Base-by-base conservation (phyloP, 352 stramenopile species). In the Pythium vanterpoolii region DNA sequence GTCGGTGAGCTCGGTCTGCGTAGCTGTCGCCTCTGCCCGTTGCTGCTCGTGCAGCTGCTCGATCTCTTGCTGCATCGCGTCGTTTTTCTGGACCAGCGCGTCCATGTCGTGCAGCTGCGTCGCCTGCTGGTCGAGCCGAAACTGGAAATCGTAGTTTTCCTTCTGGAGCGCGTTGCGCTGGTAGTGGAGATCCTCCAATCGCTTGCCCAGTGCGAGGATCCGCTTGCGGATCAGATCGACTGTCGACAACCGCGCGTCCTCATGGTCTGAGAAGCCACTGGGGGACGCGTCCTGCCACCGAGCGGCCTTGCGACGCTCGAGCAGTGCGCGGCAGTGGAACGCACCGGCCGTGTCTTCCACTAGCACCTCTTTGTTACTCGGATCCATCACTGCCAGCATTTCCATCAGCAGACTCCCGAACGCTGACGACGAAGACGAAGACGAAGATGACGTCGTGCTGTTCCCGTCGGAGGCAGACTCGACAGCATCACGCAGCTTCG, bases 61-160 rank as follows among this genome's bases (percentile, higher is more conserved):
- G 11, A 89, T 59, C 36, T 88, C 76, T 1, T 70, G n/a, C 52
- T 87, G 56, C 1, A 88, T 59, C 13, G 70, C 66, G 23, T 66
- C 50, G 11, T 68, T 62, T 27, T 75, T 81, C 18, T 68, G 56
- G 9, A 46, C 40, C 2, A 86, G 43, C 43, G 47, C 26, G 4
- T 77, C 66, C 71, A 85, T 77, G 21, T 89, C 70, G 40, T 71
- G 69, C 18, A 90, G 71, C 16, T 70, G 66, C 27, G 38, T 59
- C 3, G 69, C 72, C 18, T 88, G 80, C 30, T 87, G 66, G 50
- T 91, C 77, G 0, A 91, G 40, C 47, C 86, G 71, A 47, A 74
- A 81, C 54, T 91, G 81, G 11, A 89, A 73, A 26, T 86, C 79
- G 53, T 89, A 88, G 51, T 86, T 89, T 23, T 91, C 79, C 48